These are phyloP conservation scores for Talaromyces marneffei DNA, from an alignment of 2,329 filamentous ascomycete species.

Conservation along the genomic window DNA sequence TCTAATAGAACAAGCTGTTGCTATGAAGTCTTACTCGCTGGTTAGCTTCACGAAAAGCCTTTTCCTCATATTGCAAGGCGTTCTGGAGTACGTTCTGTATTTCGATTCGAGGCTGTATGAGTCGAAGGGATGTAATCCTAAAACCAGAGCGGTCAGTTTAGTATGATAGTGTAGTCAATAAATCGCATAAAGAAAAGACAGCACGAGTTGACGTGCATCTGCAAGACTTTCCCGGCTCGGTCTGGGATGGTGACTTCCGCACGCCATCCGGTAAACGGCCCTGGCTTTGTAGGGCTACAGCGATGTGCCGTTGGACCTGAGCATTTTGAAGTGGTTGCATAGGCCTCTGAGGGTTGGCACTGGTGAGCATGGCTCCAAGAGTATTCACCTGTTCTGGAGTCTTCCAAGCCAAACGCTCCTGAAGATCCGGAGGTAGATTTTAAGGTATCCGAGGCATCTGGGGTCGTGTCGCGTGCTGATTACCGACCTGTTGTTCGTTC, in stretches of 20 bases:
- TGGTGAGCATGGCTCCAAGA: slow-evolving; percentile 27
- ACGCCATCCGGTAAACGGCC: slow-evolving; percentile 42
- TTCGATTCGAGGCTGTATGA: slow-evolving; percentile 40
- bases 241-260: slow-evolving; percentile 35
- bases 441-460: too few relatives aligned
- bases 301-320: slow-evolving; percentile 36
- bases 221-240: slow-evolving; percentile 38
- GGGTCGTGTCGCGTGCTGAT: too few relatives aligned
- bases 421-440: too few relatives aligned
- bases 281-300: slow-evolving; percentile 37
- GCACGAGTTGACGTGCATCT: slow-evolving; percentile 33
- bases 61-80: slow-evolving; percentile 42
- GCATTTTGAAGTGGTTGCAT: slow-evolving; percentile 34
- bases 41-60: slow-evolving; percentile 38
- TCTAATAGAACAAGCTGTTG: not conserved
- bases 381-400: too few relatives aligned
- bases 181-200: not conserved
- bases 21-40: slow-evolving; percentile 25
- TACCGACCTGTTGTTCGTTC: too few relatives aligned
- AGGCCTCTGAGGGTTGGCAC: slow-evolving; percentile 27
- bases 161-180: not conserved
- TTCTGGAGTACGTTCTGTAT: slow-evolving; percentile 34
- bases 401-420: too few relatives aligned
- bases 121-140: slow-evolving; percentile 42
- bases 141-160: not conserved